A percentile compares a stretch with the other conserved stretches of the same genome.
phyloP scores from a whole-genome alignment of 305 asterid species.

The Fraxinus ornus region DNA sequence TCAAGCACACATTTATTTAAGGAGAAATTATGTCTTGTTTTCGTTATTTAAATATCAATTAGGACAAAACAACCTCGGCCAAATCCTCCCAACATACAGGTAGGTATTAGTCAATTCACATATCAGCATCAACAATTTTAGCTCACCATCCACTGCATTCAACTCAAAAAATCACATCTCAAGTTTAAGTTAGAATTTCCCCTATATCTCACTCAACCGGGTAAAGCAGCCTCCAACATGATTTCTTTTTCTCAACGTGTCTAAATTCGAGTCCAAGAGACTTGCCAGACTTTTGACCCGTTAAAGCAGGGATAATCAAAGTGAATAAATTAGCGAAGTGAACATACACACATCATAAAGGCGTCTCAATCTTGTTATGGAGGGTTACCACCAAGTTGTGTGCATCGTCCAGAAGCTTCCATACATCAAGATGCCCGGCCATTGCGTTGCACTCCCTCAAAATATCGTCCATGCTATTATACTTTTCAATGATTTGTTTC shows the following conservation, averaged over 20 bases:
- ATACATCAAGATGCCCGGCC: constrained; percentile 82
- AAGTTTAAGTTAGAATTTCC: background rate
- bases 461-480: constrained; percentile 83
- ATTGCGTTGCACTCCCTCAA: constrained; percentile 74
- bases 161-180: background rate
- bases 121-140: background rate
- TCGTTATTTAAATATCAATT: background rate
- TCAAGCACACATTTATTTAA: background rate
- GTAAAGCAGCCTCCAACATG: background rate
- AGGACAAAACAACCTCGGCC: background rate
- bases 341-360: constrained; percentile 19
- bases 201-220: background rate
- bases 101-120: background rate
- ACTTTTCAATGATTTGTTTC: constrained; percentile 70
- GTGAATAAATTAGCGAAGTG: constrained; percentile 25
- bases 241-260: background rate
- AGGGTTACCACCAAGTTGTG: constrained; percentile 76
- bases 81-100: background rate
- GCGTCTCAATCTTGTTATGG: constrained; percentile 63
- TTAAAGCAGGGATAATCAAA: constrained; percentile 7
- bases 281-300: background rate
- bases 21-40: background rate
- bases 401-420: constrained; percentile 84
- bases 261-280: background rate
- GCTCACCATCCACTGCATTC: background rate